Evolutionary conservation across 306 rosid species (phyloP).

Genomic region (Lablab purpureus): DNA sequence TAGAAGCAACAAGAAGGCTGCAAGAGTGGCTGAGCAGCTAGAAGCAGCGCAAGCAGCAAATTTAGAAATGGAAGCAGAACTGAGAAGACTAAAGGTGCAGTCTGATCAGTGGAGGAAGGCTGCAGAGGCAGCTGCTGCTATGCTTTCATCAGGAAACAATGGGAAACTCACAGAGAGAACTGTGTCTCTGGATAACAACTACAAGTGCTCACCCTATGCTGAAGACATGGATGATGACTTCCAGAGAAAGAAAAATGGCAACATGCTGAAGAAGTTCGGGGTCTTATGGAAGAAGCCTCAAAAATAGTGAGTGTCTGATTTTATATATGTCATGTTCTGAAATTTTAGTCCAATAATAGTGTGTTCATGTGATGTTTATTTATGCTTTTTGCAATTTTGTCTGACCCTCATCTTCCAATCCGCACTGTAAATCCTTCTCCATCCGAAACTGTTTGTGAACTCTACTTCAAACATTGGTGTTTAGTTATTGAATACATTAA

Average conservation of each 20-base stretch:
- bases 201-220: conserved; percentile 66
- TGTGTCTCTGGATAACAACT: conserved; percentile 72
- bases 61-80: conserved; percentile 80
- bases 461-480: conserved; percentile 17
- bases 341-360: conserved; percentile 29
- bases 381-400: conserved; percentile 32
- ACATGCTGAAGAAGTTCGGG: conserved; percentile 95
- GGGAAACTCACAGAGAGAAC: conserved; percentile 82
- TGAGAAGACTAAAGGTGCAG: conserved; percentile 87
- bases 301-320: conserved; percentile 51
- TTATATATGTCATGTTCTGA: conserved; percentile 8
- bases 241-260: conserved; percentile 91
- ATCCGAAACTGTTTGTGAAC: conserved; percentile 40
- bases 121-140: conserved; percentile 97
- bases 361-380: conserved; percentile 21
- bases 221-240: conserved; percentile 80
- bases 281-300: conserved; percentile 98
- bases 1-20: conserved; percentile 66
- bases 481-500: conserved; percentile 27
- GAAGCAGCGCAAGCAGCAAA: conserved; percentile 78
- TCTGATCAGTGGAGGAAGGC: conserved; percentile 99
- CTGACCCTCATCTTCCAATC: not conserved
- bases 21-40: conserved; percentile 77
- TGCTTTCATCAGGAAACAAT: conserved; percentile 81
- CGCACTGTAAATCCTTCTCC: conserved; percentile 52